Evolutionary conservation across 73 alveolate species (phyloP), one percentile per base, ranked within the genome.

Genomic region (Strombidium stylifer): DNA sequence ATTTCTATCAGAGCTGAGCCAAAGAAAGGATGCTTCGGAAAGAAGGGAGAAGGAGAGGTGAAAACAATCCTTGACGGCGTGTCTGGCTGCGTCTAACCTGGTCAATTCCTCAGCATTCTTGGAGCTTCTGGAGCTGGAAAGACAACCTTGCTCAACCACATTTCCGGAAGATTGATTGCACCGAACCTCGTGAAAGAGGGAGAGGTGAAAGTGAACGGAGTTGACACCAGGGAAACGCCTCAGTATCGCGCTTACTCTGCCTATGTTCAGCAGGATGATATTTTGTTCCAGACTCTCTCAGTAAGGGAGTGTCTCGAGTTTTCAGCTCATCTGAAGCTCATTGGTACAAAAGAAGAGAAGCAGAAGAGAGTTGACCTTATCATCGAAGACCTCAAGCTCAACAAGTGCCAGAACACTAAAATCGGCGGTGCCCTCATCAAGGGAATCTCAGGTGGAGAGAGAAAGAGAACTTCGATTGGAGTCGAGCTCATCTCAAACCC

Each of bases 71-170:
- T 90, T 8, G 75, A 90, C 62, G 73, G 64, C 16, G 61, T 90
- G 25, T 69, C 93, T 5, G 97, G 97, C 31, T 40, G 65, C 28
- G 83, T 92, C 46, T 37, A 81, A 53, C 96, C 94, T 35, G 97
- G 97, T 3, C 69, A 82, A 75, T 84, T 91, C 39, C 64, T 93
- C n/a, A 86, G 96, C 14, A 93, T 93, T 40, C 51, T 93, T 45
- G 98, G 99, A 16, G 91, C 96, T 8, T 85, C 95, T 42, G 99
- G 99, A 26, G 96, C 98, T 14, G 98, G 99, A 5, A 94, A 94
- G 70, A 94, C 99, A 15, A 85, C 99, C 2, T 62, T 94, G 49
- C 67, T 94, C 58, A 94, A 94, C 74, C 60, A 72, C 26, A 46
- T 94, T 24, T 87, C 97, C 8, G 92, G 93, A 15, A 84, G 94